Evolutionary conservation across 2,329 filamentous ascomycete species (phyloP), one percentile per base, ranked within the genome.

Genomic region (Aspergillus eucalypticola): DNA sequence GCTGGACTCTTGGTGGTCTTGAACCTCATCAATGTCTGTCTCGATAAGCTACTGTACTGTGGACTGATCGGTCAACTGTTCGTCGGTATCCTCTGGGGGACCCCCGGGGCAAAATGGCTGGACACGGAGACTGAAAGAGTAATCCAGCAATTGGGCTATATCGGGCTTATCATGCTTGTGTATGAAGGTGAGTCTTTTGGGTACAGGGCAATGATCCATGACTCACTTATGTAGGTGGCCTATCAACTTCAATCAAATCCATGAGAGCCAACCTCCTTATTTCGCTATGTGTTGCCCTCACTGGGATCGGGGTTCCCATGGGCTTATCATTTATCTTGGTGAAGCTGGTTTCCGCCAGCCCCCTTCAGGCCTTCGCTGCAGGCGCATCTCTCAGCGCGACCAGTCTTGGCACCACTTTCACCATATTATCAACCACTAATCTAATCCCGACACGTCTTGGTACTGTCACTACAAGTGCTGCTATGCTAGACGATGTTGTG

Each of bases 401-500:
- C 0, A 90, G 87, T 58, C 78, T 93, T 0, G 90, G 90, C 5
- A 93, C 90, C 0, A 89, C 86, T 0, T 88, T 89, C 64, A 84
- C 85, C 0, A 82, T 89, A 3, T 75, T 89, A 0, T 84, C 82
- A 0, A 88, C 90, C 8, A 87, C 86, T 2, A 80, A 80, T 2
- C 73, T 88, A 10, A 77, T 76, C n/a, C 71, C 77, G 2, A 86
- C 82, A 8, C 76, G 84, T 2, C 71, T 88, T 0, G 91, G 77
- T 59, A 86, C 76, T 8, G 84, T 95, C 0, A 80, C 92, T 0
- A 85, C 85, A 2, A 88, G 85, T 60, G 90, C 90, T 1, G 91
- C 90, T 0, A 90, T 95, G 85, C 85, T 95, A 76, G 91, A 95
- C 70, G 90, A 95, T 75, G 87, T 94, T 0, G 83, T 90, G 1